phyloP scores from a whole-genome alignment of 768 basidiomycete species.

The Neoboletus magnificus region DNA sequence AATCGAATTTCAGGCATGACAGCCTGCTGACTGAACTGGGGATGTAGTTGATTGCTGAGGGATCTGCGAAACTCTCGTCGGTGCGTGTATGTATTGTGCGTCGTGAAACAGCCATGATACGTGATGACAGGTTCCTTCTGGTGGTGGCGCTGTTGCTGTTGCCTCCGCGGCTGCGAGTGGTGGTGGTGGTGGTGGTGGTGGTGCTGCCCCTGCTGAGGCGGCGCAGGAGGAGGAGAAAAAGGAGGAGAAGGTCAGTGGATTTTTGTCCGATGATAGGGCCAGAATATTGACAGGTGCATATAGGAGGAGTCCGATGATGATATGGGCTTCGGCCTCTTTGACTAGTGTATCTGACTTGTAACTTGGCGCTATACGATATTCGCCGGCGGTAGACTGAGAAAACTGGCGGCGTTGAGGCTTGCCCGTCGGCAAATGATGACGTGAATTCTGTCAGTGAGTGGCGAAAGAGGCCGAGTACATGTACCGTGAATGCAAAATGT shows the following conservation, averaged over 20 bases:
- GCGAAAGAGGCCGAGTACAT: slow-evolving; percentile 20
- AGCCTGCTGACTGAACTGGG: not conserved
- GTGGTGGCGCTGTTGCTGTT: slow-evolving; percentile 69
- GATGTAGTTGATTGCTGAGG: slow-evolving; percentile 82
- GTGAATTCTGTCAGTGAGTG: not conserved
- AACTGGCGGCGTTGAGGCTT: slow-evolving; percentile 6
- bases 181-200: slow-evolving; percentile 48
- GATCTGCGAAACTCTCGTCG: slow-evolving; percentile 90
- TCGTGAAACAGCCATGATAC: slow-evolving; percentile 3
- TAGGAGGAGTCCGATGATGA: slow-evolving; percentile 96
- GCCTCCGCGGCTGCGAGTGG: slow-evolving; percentile 47
- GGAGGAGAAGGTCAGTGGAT: slow-evolving; percentile 70
- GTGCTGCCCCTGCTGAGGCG: slow-evolving; percentile 53
- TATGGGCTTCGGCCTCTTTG: slow-evolving; percentile 99
- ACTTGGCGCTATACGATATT: not conserved
- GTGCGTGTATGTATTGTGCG: slow-evolving; percentile 43
- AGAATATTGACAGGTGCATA: slow-evolving; percentile 2
- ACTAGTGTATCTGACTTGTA: slow-evolving; percentile 48
- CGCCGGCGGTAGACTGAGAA: slow-evolving; percentile 19
- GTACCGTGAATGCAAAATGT: slow-evolving; percentile 4
- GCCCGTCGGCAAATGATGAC: slow-evolving; percentile 27
- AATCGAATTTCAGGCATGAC: not conserved
- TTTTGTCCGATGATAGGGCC: not conserved
- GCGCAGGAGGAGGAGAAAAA: slow-evolving; percentile 87
- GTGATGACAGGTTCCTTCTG: slow-evolving; percentile 76